Percentiles rank a stretch among this genome's conserved stretches.
These are phyloP conservation scores for Nothophaeocryptopus gaeumannii DNA, from an alignment of 2,329 filamentous ascomycete species.

Conservation along the genomic window DNA sequence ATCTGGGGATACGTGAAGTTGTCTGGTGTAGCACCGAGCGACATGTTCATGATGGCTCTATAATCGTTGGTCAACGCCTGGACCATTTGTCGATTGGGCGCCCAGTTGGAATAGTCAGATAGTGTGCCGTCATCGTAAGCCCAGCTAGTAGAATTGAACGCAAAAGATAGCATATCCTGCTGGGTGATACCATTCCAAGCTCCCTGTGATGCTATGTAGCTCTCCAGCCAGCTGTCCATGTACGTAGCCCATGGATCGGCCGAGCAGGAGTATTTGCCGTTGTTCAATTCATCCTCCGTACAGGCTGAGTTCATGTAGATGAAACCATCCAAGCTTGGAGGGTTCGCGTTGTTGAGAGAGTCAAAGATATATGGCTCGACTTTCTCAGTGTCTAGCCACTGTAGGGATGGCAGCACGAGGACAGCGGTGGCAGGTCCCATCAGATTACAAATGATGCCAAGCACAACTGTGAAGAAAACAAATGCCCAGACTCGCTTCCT, in stretches of 20 bases:
- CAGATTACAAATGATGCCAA: conserved; percentile 23
- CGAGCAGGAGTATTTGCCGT: conserved; percentile 6
- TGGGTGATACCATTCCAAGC: not conserved
- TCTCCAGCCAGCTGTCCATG: conserved; percentile 14
- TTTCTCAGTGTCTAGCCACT: conserved; percentile 21
- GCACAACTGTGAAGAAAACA: conserved; percentile 20
- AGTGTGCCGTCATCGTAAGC: not conserved
- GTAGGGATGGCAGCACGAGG: conserved; percentile 24
- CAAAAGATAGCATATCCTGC: conserved; percentile 7
- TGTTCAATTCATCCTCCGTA: not conserved
- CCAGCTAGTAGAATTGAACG: conserved; percentile 5
- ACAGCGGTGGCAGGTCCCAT: conserved; percentile 33
- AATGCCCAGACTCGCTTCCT: conserved; percentile 17
- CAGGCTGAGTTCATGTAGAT: not conserved
- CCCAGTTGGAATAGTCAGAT: conserved; percentile 14
- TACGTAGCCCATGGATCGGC: not conserved
- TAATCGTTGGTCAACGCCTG: conserved; percentile 16
- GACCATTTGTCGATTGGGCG: conserved; percentile 25
- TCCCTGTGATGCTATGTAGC: not conserved
- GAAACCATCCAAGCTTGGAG: not conserved
- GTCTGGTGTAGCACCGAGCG: not conserved
- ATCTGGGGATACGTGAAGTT: not conserved
- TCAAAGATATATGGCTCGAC: not conserved
- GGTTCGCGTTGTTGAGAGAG: not conserved
- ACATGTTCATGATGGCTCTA: not conserved